Conservation (phyloP, 352 stramenopile genomes). For the Aphanomyces stellatus region DNA sequence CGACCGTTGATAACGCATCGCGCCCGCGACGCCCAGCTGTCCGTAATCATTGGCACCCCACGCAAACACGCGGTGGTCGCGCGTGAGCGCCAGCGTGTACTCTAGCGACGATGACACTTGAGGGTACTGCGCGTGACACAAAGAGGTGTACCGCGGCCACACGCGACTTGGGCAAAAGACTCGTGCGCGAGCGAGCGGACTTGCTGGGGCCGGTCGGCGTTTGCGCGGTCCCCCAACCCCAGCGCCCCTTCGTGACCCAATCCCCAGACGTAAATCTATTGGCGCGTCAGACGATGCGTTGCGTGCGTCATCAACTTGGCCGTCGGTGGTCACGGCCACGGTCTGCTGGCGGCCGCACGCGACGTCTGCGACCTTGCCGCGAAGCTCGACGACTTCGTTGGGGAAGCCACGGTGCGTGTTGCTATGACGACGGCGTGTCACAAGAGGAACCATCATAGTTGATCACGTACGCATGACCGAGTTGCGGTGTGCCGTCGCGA, state of each 20-base stretch:
- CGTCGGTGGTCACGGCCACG: conserved; percentile 11
- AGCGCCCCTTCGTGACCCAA: conserved; percentile 12
- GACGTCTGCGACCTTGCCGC: conserved; percentile 9
- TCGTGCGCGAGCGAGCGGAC: not conserved
- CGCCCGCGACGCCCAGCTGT: conserved; percentile 7
- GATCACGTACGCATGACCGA: conserved; percentile 12
- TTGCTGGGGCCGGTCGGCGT: conserved; percentile 4
- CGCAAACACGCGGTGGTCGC: not conserved
- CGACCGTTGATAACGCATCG: conserved; percentile 16
- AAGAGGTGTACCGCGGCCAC: conserved; percentile 4
- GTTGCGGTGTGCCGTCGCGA: conserved; percentile 1
- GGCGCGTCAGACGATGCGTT: not conserved
- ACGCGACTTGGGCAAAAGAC: not conserved
- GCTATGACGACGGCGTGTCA: not conserved
- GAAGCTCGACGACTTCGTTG: conserved; percentile 13
- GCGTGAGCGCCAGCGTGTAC: conserved; percentile 13
- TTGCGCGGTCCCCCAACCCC: not conserved
- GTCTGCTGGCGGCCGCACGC: conserved; percentile 16
- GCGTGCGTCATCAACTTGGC: not conserved
- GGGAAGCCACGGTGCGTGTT: conserved; percentile 8
- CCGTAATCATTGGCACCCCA: conserved; percentile 19
- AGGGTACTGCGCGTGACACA: not conserved
- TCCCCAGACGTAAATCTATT: conserved; percentile 18
- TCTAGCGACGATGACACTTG: not conserved
- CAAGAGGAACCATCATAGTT: not conserved